Evolutionary conservation across 2,329 filamentous ascomycete species (phyloP), one percentile per base, ranked within the genome.

Genomic region (Dactylellina haptotyla): DNA sequence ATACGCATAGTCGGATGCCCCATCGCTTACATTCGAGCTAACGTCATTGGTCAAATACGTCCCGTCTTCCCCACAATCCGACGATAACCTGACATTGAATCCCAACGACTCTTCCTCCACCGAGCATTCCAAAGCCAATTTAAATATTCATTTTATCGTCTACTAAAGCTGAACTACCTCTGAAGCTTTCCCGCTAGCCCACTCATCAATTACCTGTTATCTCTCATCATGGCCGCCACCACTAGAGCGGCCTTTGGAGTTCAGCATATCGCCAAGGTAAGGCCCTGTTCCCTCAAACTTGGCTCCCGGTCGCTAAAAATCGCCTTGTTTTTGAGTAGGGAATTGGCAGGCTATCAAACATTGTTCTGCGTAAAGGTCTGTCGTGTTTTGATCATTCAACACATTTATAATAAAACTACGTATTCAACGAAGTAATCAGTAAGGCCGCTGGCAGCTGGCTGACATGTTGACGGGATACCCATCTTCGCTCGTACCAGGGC

Each of bases 241-340:
- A 45, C 69, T 5, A 61, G 69, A 73, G 69, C 69, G 2, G 69
- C 69, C 16, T 73, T 66, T 30, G 69, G 69, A 23, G 69, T 73
- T 26, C 53, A 66, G 28, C 69, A 73, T 56, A 59, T 73, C 41
- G 69, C 69, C 69, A 73, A 66, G 69, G 69, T 73, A 20, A 66
- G 61, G 2, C 28, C 25, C 53, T 26, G 43, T n/a, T 46, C 18
- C 30, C 18, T 54, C 26, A 25, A 23, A 53, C 53, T 58, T 62
- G 50, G 58, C 58, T 65, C 14, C 45, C 30, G 54, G 53, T 28
- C 37, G 48, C 69, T 73, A 39, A 53, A 48, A 28, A 53, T 30
- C 56, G 51, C 14, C 12, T 23, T n/a, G 23, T 61, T 37, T 62
- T 61, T 20, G 37, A 20, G 20, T 39, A 73, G 69, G 69, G 69